Evolutionary conservation across 306 rosid species (phyloP), one percentile per base, ranked within the genome.

Genomic region (Trifolium pratense): DNA sequence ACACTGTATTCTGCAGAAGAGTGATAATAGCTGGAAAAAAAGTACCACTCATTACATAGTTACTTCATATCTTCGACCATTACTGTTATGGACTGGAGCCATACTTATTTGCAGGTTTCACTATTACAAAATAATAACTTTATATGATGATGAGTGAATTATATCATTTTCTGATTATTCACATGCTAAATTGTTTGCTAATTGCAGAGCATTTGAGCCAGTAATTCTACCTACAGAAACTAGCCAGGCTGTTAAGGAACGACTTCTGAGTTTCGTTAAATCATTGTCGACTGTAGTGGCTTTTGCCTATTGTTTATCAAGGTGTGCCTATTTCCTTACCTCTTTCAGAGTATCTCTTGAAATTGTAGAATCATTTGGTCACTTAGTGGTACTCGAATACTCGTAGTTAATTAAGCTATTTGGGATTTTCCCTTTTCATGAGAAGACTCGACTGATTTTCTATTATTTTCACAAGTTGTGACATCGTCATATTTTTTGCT

Each of bases 271-370:
- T 79, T 93, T 93, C 80, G 84, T 89, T 43, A 87, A 89, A 87
- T 91, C 98, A 10, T 80, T 93, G 84, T 91, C 98, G 5, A 89
- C 94, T 42, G 96, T 93, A 58, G 80, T 93, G 78, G 87, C 98
- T 74, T 87, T 87, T 5, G 92, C 98, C 70, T 93, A 87, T 85
- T 93, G 97, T 83, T 81, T 91, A 84, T 91, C 98, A 77, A 88
- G 97, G 98, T 93, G 43, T 68, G 88, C 59, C 57, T 73, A 15
- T 74, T 78, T 75, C 68, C 70, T 71, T 55, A 18, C 45, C 36
- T 69, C 63, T 29, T 70, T 75, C 34, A 32, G 6, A 32, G 62
- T 46, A 57, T 52, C 66, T 31, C 39, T 70, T 74, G 57, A 62
- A 70, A 74, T 18, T 74, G 65, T 20, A 76, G 61, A 72, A 63